Base-by-base conservation (phyloP, 2,329 filamentous ascomycete genomes). In the Endoconidiophora laricicola region DNA sequence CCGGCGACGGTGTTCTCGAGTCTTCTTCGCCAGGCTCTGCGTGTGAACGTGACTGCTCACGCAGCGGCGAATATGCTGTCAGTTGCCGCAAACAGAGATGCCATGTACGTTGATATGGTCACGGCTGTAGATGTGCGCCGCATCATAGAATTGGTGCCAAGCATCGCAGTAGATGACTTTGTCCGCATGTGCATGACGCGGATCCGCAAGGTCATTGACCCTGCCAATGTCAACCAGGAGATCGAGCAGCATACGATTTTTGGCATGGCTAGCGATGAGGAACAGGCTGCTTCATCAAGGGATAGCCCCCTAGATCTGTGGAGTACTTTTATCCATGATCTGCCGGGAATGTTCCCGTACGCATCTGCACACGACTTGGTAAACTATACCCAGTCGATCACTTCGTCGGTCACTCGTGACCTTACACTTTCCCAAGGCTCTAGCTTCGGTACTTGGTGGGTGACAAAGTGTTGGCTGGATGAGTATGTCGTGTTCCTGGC, bases 61-160 rank as follows among this genome's bases (percentile, higher is more conserved):
- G 88, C 91, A 1, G 87, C 90, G 1, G 90, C 88, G 20, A 93
- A 91, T 55, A 87, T 94, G 75, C 72, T 98, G 10, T 86, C 86
- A 6, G 86, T 90, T 59, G 80, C 86, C 16, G 83, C 86, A 43
- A 93, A 94, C 61, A 79, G 91, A 49, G 86, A 91, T 56, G 83
- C 91, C 60, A 96, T 98, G 91, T 95, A 91, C 69, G 71, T 82
- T 46, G 91, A 98, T 60, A 94, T 88, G 80, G 79, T 86, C 39
- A 78, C 70, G 2, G 74, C 76, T 66, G 75, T 81, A 26, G 69
- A 74, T 23, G 67, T 75, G 7, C 72, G 77, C 44, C 81, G 81
- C 59, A 65, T 81, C 52, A 75, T 77, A 1, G 77, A 82, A 58
- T 75, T 71, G 53, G 69, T 82, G 4, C 78, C 78, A 0, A 73